A percentile compares a stretch with the other conserved stretches of the same genome.
Conservation (phyloP, 345 rosid genomes). For the Eucalyptus regnans region DNA sequence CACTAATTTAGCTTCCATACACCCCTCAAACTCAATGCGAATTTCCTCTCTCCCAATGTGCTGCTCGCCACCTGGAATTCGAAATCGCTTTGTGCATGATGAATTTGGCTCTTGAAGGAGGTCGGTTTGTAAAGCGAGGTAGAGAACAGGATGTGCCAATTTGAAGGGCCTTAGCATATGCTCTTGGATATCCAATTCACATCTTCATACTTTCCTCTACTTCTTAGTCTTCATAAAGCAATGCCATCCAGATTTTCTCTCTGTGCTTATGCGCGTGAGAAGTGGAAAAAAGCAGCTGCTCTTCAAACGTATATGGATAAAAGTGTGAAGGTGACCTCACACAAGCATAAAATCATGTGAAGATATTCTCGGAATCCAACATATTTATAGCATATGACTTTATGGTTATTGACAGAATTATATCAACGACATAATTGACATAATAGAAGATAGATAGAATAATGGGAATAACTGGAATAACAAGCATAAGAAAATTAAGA, state of each 20-base stretch:
- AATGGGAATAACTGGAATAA: neutral
- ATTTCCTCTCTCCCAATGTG: neutral
- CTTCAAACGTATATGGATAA: neutral
- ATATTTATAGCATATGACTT: neutral
- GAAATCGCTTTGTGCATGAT: neutral
- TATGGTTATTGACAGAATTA: neutral
- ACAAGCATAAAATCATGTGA: neutral
- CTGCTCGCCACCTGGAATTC: neutral
- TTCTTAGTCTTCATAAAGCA: neutral
- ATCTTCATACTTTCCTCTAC: neutral
- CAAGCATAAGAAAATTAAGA: neutral
- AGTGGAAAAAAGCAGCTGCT: neutral
- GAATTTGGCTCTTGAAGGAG: neutral
- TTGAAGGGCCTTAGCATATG: neutral
- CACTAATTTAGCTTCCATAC: neutral
- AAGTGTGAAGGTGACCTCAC: neutral
- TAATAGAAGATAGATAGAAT: neutral
- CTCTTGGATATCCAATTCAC: neutral
- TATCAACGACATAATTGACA: neutral
- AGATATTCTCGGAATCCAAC: neutral
- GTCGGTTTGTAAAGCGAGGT: neutral
- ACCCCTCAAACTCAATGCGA: neutral
- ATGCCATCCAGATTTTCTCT: neutral
- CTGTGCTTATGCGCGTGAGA: neutral
- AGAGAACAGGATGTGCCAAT: neutral